phyloP scores from a whole-genome alignment of 2,329 filamentous ascomycete species.

The Pseudogymnoascus sp. region DNA sequence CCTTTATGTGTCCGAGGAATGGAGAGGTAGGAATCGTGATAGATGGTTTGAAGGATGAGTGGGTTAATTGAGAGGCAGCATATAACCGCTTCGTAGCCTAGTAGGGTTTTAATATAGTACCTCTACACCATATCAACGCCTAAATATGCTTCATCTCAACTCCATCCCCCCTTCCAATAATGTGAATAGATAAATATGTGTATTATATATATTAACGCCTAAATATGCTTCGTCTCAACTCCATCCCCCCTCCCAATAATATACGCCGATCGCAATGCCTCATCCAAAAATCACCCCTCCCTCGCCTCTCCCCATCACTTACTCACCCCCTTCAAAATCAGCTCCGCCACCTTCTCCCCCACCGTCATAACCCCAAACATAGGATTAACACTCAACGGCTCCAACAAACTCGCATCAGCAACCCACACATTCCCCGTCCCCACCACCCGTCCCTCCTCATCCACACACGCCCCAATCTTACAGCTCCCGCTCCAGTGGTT shows the following conservation, averaged over 20 bases:
- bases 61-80: too few relatives aligned
- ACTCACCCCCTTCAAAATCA: slow-evolving; percentile 31
- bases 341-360: slow-evolving; percentile 44
- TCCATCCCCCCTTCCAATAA: not conserved
- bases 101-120: too few relatives aligned
- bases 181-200: too few relatives aligned
- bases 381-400: slow-evolving; percentile 46
- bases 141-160: not conserved
- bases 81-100: too few relatives aligned
- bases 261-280: not conserved
- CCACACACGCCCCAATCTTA: slow-evolving; percentile 43
- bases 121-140: not conserved
- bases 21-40: too few relatives aligned
- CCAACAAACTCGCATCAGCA: slow-evolving; percentile 43
- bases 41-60: too few relatives aligned
- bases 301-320: not conserved
- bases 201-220: not conserved
- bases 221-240: not conserved
- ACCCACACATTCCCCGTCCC: slow-evolving; percentile 46
- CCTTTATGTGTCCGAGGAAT: too few relatives aligned
- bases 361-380: slow-evolving; percentile 49
- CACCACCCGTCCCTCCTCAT: slow-evolving; percentile 38
- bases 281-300: not conserved
- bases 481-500: slow-evolving; percentile 49
- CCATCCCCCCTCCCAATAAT: not conserved